Evolutionary conservation across 2,329 filamentous ascomycete genomes (phyloP), one percentile per base, ranked within the genome.

Genomic region (Epichloe baconii): DNA sequence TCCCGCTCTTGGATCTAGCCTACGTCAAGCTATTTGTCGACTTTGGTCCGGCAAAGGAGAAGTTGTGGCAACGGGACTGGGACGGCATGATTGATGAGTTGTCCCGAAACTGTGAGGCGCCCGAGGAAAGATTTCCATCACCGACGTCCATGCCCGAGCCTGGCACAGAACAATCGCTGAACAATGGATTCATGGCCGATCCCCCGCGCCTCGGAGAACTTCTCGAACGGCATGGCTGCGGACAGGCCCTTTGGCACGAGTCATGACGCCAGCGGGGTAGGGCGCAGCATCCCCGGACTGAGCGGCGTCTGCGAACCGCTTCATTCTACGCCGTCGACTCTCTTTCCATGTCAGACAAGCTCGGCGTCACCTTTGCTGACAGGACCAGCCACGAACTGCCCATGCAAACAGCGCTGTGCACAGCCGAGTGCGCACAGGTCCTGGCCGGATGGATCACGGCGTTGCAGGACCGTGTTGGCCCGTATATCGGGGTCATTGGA

Each of bases 311-410:
- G 19, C 84, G 91, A 43, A 94, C 91, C 65, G 93, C 93, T n/a
- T 93, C 91, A 0, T 94, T 89, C 63, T 95, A 95, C 62, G 93
- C 93, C 1, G 89, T 88, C 1, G 89, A 96, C 65, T 95, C 90
- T 0, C 78, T 98, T 8, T 81, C 83, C 31, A 93, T 93, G 80
- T 85, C 88, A 2, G 86, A 94, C 64, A 90, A 86, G 62, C 77
- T 93, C 12, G 88, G 88, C 1, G 80, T 91, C 31, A 88, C 87
- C 0, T 93, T 91, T 68, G 84, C 86, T 7, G 89, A 95, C 56
- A 83, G 87, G 54, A 85, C 83, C 1, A 89, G 86, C 49, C 78
- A 88, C 44, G 89, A 96, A 62, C 75, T 97, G 12, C 89, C 93
- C 0, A 79, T 95, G 40, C 91, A 95, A 64, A 89, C 87, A 14